Base-by-base conservation (phyloP, 2,329 filamentous ascomycete genomes). In the Dactylellina cionopaga region DNA sequence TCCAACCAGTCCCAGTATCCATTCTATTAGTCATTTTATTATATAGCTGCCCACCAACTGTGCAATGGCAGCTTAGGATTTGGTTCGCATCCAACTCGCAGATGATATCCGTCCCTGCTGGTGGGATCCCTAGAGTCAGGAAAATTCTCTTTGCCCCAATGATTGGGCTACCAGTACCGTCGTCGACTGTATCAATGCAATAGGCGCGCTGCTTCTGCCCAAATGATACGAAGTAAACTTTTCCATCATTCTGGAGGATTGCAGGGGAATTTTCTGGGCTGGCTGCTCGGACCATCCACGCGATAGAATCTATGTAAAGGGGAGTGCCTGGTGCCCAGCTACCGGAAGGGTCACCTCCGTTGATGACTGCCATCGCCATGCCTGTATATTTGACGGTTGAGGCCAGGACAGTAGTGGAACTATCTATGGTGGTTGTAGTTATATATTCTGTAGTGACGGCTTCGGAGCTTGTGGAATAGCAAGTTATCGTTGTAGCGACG, bases 61-160 rank as follows among this genome's bases (percentile, higher is more conserved):
- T 59, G 17, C 54, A 59, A 15, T 15, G 19, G 54, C 54, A 59
- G 22, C 22, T 41, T 15, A 59, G 9, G 22, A 25, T 25, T 5
- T 35, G 41, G 7, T 59, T 27, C 25, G 41, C 17, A 5, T 27
- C 54, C 54, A 37, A 59, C 5, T 46, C 24, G 15, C 54, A 59
- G 22, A 13, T 24, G 7, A 59, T 1, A 15, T 56, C 35, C 3
- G 27, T 24, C 1, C 35, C 46, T 13, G 46, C 7, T 2, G 46
- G 46, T 22, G 46, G 27, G 5, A 4, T 3, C 15, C 24, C 31
- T 4, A 13, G 1, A 17, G 19, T 17, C n/a, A n/a, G n/a, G n/a
- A n/a, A n/a, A n/a, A n/a, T n/a, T n/a, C n/a, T n/a, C n/a, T n/a
- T n/a, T n/a, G n/a, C n/a, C n/a, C n/a, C n/a, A n/a, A n/a, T n/a